phyloP scores from a whole-genome alignment of 805 yeast species.

The Metschnikowia arizonensis region DNA sequence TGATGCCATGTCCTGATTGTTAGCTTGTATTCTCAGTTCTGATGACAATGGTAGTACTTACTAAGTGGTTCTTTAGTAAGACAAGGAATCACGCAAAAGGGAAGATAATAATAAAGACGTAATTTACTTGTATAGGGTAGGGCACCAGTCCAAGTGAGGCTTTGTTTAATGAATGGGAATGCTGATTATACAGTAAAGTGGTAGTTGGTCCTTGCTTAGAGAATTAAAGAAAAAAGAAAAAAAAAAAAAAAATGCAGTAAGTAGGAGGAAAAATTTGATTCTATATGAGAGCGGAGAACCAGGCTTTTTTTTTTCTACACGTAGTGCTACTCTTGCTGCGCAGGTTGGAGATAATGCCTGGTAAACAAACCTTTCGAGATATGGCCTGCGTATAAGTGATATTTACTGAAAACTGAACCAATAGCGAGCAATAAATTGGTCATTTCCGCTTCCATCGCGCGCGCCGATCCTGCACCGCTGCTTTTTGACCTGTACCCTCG shows the following conservation, averaged over 20 bases:
- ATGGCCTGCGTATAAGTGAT: not conserved
- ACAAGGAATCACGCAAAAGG: constrained; percentile 3
- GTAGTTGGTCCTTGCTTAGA: constrained; percentile 1
- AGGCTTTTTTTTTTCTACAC: constrained; percentile 3
- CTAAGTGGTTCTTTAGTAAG: constrained; percentile 1
- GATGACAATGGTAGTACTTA: not conserved
- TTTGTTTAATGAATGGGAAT: not conserved
- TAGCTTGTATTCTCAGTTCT: not conserved
- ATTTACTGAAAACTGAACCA: not conserved
- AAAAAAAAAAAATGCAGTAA: not conserved
- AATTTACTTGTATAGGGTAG: not conserved
- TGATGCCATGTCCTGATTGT: constrained; percentile 18
- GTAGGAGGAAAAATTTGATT: not conserved
- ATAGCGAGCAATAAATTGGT: constrained; percentile 2
- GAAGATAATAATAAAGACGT: not conserved
- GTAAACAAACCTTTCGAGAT: not conserved
- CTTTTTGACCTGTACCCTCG: not conserved
- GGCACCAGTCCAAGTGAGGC: not conserved
- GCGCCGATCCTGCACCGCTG: constrained; percentile 2
- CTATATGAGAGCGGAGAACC: constrained; percentile 1
- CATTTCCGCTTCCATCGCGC: not conserved
- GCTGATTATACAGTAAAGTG: not conserved
- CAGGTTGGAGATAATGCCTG: constrained; percentile 5
- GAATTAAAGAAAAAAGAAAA: not conserved
- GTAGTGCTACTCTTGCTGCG: constrained; percentile 1